phyloP scores from a whole-genome alignment of 495 filamentous ascomycete genomes.

The Annulohypoxylon stygium region DNA sequence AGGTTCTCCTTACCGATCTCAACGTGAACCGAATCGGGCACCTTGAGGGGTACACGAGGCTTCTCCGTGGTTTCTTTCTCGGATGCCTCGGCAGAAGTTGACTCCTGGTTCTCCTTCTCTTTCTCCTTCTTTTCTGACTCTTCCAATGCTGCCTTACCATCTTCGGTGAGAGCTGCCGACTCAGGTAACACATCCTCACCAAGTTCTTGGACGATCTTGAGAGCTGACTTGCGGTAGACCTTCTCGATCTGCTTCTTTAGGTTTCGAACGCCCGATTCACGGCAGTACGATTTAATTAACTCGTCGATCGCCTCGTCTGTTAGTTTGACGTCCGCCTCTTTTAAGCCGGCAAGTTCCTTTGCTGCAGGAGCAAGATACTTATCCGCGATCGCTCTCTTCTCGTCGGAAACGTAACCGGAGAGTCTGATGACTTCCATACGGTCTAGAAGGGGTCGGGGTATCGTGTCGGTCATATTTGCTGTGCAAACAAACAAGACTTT shows the following conservation, averaged over 20 bases:
- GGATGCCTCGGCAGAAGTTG: constrained; percentile 45
- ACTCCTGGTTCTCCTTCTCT: constrained; percentile 39
- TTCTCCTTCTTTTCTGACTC: constrained; percentile 64
- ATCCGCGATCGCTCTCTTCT: constrained; percentile 99
- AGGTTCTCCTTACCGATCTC: constrained; percentile 89
- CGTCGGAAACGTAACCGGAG: constrained; percentile 96
- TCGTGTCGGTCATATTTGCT: constrained; percentile 98
- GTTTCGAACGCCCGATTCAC: constrained; percentile 96
- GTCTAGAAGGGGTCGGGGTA: constrained; percentile 92
- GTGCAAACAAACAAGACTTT: constrained; percentile 99
- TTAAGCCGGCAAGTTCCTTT: constrained; percentile 89
- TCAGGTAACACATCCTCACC: constrained; percentile 89
- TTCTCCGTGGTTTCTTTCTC: constrained; percentile 65
- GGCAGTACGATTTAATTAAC: constrained; percentile 97
- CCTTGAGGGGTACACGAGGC: constrained; percentile 83
- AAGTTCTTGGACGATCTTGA: constrained; percentile 96
- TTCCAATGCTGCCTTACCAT: constrained; percentile 85
- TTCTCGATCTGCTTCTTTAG: constrained; percentile 99
- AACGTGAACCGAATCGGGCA: constrained; percentile 90
- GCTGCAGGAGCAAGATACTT: constrained; percentile 91
- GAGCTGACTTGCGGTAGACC: constrained; percentile 95
- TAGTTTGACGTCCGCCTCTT: constrained; percentile 89
- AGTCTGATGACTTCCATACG: constrained; percentile 99
- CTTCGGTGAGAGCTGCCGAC: constrained; percentile 84
- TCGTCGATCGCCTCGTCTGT: constrained; percentile 89